These are phyloP conservation scores for Calycina marina DNA, from an alignment of 2,329 filamentous ascomycete genomes.

Conservation along the genomic window DNA sequence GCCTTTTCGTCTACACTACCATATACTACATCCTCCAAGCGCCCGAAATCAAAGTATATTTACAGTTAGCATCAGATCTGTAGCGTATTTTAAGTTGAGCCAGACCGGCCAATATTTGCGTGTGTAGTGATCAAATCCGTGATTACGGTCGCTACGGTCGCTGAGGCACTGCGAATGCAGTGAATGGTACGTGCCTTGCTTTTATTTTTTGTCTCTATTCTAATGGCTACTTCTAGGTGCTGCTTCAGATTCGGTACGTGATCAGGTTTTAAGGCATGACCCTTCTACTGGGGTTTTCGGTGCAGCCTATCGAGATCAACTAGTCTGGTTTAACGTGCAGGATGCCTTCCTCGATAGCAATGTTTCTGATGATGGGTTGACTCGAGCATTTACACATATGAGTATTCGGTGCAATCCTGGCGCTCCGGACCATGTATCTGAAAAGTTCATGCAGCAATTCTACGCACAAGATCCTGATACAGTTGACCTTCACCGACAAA, in stretches of 20 bases:
- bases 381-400: conserved; percentile 12
- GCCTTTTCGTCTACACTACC: too few species aligned
- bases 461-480: conserved; percentile 3
- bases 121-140: too few species aligned
- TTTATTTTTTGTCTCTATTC: conserved; percentile 1
- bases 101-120: too few species aligned
- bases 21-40: too few species aligned
- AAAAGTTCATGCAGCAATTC: conserved; percentile 6
- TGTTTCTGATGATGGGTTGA: conserved; percentile 11
- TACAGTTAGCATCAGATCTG: too few species aligned
- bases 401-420: conserved; percentile 12
- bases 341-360: conserved; percentile 13
- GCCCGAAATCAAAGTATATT: too few species aligned
- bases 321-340: conserved; percentile 13
- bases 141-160: too few species aligned
- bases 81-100: too few species aligned
- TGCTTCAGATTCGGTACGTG: conserved; percentile 8
- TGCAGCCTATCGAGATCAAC: conserved; percentile 9
- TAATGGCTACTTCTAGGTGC: conserved; percentile 7
- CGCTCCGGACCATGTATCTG: conserved; percentile 7
- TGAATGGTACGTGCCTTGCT: conserved; percentile 10
- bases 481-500: conserved; percentile 6
- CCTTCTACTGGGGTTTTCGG: conserved; percentile 9
- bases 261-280: conserved; percentile 13
- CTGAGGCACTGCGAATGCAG: conserved; percentile 10